These are phyloP conservation scores for Tricholoma terreum DNA, from an alignment of 768 basidiomycete species.

Conservation along the genomic window DNA sequence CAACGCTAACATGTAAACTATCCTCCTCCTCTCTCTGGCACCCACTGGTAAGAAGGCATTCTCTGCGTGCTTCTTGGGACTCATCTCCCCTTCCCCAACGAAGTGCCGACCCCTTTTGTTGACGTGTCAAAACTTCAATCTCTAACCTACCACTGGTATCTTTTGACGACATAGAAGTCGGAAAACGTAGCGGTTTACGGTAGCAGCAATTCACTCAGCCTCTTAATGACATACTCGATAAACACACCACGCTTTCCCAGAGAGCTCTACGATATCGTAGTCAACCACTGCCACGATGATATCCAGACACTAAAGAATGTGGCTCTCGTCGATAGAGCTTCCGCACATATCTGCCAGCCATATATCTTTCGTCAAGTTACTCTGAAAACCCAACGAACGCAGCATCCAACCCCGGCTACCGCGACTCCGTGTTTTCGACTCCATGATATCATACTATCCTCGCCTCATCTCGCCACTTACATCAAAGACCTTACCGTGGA, in stretches of 20 bases:
- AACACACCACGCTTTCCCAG: not conserved
- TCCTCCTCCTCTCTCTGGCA: no score
- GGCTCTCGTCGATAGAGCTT: not conserved
- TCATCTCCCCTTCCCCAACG: no score
- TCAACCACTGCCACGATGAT: not conserved
- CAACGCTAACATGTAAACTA: no score
- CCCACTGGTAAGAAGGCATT: no score
- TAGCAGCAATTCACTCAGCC: no score
- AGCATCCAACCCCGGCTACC: not conserved
- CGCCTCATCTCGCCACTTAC: not conserved
- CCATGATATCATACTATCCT: not conserved
- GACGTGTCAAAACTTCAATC: no score
- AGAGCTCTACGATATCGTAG: not conserved
- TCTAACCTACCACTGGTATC: no score
- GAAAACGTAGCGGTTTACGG: not conserved
- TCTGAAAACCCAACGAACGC: not conserved
- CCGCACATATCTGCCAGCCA: not conserved
- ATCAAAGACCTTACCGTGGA: not conserved
- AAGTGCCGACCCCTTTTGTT: not conserved
- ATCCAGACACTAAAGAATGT: not conserved
- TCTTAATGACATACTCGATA: not conserved
- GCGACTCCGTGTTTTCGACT: not conserved
- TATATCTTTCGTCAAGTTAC: not conserved
- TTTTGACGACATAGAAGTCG: not conserved
- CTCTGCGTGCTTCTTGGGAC: no score